A percentile compares a stretch with the other conserved stretches of the same genome.
Evolutionary conservation across 768 basidiomycete genomes (phyloP).

Genomic region (Suillus discolor): DNA sequence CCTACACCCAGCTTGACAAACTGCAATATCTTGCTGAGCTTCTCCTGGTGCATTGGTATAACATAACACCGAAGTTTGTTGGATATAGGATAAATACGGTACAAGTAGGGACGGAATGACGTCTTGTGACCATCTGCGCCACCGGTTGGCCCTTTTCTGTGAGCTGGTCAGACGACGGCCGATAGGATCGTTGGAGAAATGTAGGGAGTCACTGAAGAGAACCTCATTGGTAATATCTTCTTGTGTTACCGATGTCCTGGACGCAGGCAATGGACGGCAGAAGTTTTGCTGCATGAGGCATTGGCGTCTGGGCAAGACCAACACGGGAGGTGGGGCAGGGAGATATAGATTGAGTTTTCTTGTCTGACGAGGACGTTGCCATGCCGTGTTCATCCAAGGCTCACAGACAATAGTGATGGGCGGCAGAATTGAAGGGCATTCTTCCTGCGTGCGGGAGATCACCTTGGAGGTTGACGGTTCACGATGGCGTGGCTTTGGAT

Average conservation of each 20-base stretch:
- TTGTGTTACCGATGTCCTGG: neutral
- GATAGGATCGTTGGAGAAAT: neutral
- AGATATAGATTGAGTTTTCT: constrained; percentile 1
- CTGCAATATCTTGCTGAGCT: no score
- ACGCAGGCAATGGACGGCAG: neutral
- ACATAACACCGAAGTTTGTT: no score
- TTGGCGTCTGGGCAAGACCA: constrained; percentile 1
- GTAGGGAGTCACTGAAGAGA: neutral
- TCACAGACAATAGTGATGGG: neutral
- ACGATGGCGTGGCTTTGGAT: neutral
- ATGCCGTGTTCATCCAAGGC: neutral
- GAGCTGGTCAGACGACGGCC: neutral
- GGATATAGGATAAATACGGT: no score
- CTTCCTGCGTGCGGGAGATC: neutral
- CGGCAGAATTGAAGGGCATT: neutral
- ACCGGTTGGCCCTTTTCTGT: no score
- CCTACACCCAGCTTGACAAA: no score
- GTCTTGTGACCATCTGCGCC: no score
- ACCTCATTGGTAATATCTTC: neutral
- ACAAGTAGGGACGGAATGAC: no score
- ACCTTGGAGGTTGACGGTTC: neutral
- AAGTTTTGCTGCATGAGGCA: neutral
- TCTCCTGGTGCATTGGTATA: no score
- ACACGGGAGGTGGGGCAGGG: neutral
- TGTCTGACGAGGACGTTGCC: neutral